Evolutionary conservation across 495 filamentous ascomycete genomes (phyloP).

Genomic region (Trichocladium uniseriatum): DNA sequence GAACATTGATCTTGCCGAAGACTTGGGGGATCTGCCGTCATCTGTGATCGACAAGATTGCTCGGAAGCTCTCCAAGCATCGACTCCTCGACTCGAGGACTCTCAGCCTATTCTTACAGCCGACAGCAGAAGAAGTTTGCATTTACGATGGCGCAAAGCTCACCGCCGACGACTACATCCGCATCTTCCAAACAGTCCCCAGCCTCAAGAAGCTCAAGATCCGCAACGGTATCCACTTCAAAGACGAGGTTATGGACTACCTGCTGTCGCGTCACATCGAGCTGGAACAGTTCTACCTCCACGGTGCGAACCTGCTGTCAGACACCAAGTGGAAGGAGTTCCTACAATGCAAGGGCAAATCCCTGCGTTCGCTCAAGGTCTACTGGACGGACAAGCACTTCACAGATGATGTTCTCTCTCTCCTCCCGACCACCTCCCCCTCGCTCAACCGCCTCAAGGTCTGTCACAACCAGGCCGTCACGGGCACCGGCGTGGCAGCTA

Average conservation of each 20-base stretch:
- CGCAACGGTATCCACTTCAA: conserved; percentile 83
- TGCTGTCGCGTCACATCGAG: conserved; percentile 55
- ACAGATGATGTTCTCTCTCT: conserved; percentile 46
- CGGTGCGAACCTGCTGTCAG: conserved; percentile 68
- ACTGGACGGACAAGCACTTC: conserved; percentile 60
- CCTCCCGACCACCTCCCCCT: conserved; percentile 47
- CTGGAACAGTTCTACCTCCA: conserved; percentile 58
- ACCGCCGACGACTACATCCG: conserved; percentile 64
- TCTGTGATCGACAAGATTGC: conserved; percentile 62
- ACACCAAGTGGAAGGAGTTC: conserved; percentile 58
- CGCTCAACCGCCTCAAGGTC: conserved; percentile 65
- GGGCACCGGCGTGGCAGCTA: conserved; percentile 36
- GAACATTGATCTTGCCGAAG: conserved; percentile 72
- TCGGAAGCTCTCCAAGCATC: conserved; percentile 69
- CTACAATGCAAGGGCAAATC: conserved; percentile 51
- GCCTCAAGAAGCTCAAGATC: conserved; percentile 57
- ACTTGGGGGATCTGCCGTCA: conserved; percentile 68
- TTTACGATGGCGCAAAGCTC: conserved; percentile 75
- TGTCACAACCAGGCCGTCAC: conserved; percentile 44
- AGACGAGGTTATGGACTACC: conserved; percentile 67
- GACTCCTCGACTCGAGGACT: conserved; percentile 60
- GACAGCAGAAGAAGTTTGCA: conserved; percentile 51
- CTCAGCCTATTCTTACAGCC: conserved; percentile 70
- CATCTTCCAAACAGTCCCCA: conserved; percentile 67
- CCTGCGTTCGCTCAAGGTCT: conserved; percentile 60